phyloP scores from a whole-genome alignment of 169 alveolate genomes.

The Plasmodium reichenowi region DNA sequence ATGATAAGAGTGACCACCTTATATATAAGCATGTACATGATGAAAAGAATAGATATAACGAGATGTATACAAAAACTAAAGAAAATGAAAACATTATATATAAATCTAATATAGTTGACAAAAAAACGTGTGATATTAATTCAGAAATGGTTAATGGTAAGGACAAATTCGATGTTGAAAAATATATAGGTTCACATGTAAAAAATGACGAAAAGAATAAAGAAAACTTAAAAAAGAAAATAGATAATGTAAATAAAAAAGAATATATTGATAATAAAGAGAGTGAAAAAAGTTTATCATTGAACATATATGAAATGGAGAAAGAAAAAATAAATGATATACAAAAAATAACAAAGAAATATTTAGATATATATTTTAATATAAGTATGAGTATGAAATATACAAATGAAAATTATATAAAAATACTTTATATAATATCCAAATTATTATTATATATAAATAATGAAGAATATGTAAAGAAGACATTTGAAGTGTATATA shows the following conservation, averaged over 20 bases:
- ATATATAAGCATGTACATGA: neutral
- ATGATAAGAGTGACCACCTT: neutral
- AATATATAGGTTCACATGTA: neutral
- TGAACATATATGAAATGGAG: slow-evolving; percentile 20
- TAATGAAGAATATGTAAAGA: slow-evolving; percentile 46
- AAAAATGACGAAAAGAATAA: neutral
- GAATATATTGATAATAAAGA: neutral
- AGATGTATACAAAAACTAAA: neutral
- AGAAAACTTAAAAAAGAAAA: neutral
- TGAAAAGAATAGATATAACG: neutral
- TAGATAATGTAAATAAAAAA: neutral
- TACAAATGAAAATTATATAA: slow-evolving; percentile 38
- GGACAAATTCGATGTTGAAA: neutral
- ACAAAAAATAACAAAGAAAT: slow-evolving; percentile 21
- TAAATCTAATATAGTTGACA: neutral
- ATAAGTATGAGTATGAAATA: slow-evolving; percentile 36
- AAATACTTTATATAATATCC: slow-evolving; percentile 54
- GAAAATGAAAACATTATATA: neutral
- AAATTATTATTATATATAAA: slow-evolving; percentile 41
- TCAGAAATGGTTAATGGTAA: neutral
- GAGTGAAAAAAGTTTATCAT: neutral
- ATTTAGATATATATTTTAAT: slow-evolving; percentile 33
- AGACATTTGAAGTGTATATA: slow-evolving; percentile 39
- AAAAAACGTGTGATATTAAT: neutral
- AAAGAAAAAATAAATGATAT: slow-evolving; percentile 10